Evolutionary conservation across 2,329 filamentous ascomycete species (phyloP).

Genomic region (Neonectria coccinea): DNA sequence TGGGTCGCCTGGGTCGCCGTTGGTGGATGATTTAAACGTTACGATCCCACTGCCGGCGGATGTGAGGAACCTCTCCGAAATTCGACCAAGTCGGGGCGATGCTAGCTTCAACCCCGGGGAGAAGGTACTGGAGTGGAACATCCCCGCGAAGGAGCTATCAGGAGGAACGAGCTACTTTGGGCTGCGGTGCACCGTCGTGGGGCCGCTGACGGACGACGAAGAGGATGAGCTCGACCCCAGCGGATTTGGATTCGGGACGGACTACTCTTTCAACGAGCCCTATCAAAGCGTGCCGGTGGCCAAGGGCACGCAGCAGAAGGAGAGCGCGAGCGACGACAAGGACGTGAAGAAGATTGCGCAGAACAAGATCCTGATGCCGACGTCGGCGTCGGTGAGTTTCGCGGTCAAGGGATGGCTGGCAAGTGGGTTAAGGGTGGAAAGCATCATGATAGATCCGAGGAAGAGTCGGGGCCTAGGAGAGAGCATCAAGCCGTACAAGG

Average conservation of each 20-base stretch:
- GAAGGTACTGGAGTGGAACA: conserved; percentile 81
- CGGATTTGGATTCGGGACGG: conserved; percentile 63
- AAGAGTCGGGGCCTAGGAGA: conserved; percentile 89
- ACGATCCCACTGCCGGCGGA: conserved; percentile 81
- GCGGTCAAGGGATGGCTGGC: conserved; percentile 76
- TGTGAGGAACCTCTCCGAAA: conserved; percentile 85
- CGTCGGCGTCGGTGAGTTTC: conserved; percentile 79
- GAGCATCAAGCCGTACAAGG: conserved; percentile 94
- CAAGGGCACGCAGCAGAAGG: conserved; percentile 50
- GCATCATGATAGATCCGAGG: conserved; percentile 76
- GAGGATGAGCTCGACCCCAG: conserved; percentile 63
- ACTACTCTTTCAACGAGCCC: conserved; percentile 66
- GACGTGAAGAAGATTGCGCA: conserved; percentile 71
- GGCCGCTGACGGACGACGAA: conserved; percentile 63
- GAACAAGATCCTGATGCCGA: conserved; percentile 84
- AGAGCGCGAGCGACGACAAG: conserved; percentile 54
- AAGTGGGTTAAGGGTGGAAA: conserved; percentile 75
- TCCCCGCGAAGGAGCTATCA: conserved; percentile 81
- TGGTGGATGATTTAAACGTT: conserved; percentile 81
- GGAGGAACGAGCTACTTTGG: conserved; percentile 76
- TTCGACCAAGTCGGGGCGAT: conserved; percentile 84
- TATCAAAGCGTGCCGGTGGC: conserved; percentile 62
- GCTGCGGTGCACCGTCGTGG: conserved; percentile 83
- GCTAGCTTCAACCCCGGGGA: conserved; percentile 83
- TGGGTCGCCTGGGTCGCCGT: conserved; percentile 68